Evolutionary conservation across 768 basidiomycete genomes (phyloP).

Genomic region (Podaxis sp.): DNA sequence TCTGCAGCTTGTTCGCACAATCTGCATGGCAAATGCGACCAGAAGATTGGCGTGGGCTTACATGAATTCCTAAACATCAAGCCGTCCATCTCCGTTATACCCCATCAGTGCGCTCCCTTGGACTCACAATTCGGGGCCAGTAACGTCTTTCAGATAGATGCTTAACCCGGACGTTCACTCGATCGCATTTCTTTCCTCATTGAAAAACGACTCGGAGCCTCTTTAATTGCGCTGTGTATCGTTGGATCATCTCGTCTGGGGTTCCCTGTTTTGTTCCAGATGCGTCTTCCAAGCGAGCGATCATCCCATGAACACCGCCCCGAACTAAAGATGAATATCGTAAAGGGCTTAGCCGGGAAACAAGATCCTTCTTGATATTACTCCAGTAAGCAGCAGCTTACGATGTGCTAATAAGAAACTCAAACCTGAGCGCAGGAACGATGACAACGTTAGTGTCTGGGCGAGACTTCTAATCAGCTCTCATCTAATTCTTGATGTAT

Average conservation of each 20-base stretch:
- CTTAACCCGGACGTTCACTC: neutral
- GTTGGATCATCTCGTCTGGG: neutral
- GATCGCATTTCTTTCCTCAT: neutral
- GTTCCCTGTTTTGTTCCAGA: neutral
- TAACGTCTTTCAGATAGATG: neutral
- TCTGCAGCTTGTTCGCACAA: neutral
- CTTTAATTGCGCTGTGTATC: neutral
- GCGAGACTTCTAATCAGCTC: neutral
- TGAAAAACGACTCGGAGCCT: neutral
- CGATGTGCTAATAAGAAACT: neutral
- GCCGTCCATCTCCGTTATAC: neutral
- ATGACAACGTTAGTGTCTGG: neutral
- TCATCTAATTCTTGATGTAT: neutral
- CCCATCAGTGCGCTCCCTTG: neutral
- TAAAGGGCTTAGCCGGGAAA: neutral
- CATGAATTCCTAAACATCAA: neutral
- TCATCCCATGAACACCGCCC: neutral
- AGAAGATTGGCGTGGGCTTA: neutral
- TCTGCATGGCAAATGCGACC: neutral
- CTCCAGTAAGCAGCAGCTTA: neutral
- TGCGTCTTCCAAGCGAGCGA: neutral
- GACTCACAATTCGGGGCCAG: neutral
- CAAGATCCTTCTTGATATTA: neutral
- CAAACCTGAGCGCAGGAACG: neutral
- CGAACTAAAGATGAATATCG: neutral